Evolutionary conservation across 306 rosid genomes (phyloP).

Genomic region (Cucurbita argyrosperma): DNA sequence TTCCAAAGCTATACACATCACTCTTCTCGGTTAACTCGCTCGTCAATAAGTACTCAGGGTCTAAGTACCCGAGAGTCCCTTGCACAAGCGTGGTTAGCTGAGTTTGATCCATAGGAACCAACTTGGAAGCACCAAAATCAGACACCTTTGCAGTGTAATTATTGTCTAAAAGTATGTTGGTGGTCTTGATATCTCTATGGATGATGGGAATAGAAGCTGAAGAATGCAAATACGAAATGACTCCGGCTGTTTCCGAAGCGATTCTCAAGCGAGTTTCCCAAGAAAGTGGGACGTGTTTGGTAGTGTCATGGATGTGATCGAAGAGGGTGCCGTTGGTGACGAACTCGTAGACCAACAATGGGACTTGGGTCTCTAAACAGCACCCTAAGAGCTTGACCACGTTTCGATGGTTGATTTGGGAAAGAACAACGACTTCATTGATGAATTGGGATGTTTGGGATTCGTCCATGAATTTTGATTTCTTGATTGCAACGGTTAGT

Average conservation of each 20-base stretch:
- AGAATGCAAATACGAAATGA: conserved; percentile 31
- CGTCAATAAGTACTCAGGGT: conserved; percentile 23
- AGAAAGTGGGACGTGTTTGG: background rate
- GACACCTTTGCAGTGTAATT: conserved; percentile 22
- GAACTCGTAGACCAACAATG: conserved; percentile 35
- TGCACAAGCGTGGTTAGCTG: conserved; percentile 22
- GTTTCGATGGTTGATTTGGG: conserved; percentile 38
- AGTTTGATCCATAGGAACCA: conserved; percentile 27
- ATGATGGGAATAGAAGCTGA: conserved; percentile 21
- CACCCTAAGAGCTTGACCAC: conserved; percentile 35
- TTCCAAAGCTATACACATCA: conserved; percentile 40
- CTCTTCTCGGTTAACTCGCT: conserved; percentile 23
- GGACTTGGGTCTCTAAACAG: conserved; percentile 28
- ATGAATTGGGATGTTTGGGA: too few species aligned
- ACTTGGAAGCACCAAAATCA: conserved; percentile 30
- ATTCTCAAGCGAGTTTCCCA: conserved; percentile 24
- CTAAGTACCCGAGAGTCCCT: conserved; percentile 33
- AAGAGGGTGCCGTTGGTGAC: conserved; percentile 22
- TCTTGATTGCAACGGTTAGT: too few species aligned
- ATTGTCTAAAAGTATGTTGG: conserved; percentile 25
- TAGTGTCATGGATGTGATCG: conserved; percentile 10
- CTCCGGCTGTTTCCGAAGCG: conserved; percentile 23
- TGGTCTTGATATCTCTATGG: conserved; percentile 32
- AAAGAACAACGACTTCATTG: background rate
- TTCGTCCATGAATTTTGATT: too few species aligned